phyloP scores from a whole-genome alignment of 805 yeast species.

The Yamadazyma takamatsuzukensis region DNA sequence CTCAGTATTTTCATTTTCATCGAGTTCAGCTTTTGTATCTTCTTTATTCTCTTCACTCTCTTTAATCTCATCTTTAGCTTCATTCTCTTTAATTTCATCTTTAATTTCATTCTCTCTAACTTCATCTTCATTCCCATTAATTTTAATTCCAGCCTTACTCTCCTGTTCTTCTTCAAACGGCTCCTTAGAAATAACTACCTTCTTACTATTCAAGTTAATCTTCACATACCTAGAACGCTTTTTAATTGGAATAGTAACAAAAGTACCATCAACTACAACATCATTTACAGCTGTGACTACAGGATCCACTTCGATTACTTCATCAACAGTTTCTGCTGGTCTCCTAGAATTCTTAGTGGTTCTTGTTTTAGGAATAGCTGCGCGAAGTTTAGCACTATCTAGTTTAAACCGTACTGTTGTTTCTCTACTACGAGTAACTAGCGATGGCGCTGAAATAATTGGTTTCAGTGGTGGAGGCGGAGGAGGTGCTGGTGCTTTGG shows the following conservation, averaged over 20 bases:
- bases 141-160: background rate
- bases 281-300: constrained; percentile 8
- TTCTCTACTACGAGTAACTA: no score
- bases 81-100: background rate
- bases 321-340: no score
- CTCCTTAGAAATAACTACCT: constrained; percentile 35
- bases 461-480: no score
- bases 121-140: background rate
- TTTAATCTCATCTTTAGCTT: background rate
- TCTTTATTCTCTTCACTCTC: background rate
- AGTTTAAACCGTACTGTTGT: no score
- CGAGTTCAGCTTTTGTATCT: background rate
- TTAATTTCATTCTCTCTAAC: background rate
- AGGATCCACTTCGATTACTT: no score
- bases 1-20: background rate
- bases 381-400: no score
- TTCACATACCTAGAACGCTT: constrained; percentile 35
- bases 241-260: constrained; percentile 8
- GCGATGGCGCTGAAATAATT: no score
- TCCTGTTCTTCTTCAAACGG: constrained; percentile 27
- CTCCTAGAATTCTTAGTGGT: no score
- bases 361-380: no score
- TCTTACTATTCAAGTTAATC: constrained; percentile 31
- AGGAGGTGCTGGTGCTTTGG: no score
- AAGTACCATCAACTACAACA: constrained; percentile 7